Conservation (phyloP, 495 filamentous ascomycete genomes). For the Penicillium goetzii region DNA sequence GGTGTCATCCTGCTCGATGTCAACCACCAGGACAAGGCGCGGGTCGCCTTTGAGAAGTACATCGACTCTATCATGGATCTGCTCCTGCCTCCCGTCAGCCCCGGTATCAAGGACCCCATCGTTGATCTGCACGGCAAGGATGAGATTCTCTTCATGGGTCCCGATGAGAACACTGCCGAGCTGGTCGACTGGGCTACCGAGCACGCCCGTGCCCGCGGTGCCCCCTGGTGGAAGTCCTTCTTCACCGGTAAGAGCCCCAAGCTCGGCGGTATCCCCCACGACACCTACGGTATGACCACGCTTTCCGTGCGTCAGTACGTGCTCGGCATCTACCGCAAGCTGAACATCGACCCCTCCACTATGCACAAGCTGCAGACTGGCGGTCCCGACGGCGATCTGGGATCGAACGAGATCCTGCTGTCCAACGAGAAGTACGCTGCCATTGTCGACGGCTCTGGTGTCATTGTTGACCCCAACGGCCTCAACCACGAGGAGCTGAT, state of each 20-base stretch:
- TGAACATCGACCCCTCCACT: constrained; percentile 79
- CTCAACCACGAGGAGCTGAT: constrained; percentile 81
- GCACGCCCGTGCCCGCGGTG: constrained; percentile 84
- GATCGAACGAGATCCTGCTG: constrained; percentile 96
- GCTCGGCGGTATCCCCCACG: constrained; percentile 94
- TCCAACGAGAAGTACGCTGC: constrained; percentile 92
- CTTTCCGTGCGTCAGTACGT: constrained; percentile 95
- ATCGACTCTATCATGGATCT: constrained; percentile 98
- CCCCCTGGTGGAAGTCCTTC: constrained; percentile 99
- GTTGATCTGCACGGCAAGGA: constrained; percentile 92
- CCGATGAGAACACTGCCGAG: constrained; percentile 97
- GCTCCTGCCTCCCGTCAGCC: constrained; percentile 82
- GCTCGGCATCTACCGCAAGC: constrained; percentile 94
- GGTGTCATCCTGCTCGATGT: constrained; percentile 95
- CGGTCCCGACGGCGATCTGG: constrained; percentile 94
- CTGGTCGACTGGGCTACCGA: constrained; percentile 97
- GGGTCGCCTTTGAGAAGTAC: constrained; percentile 97
- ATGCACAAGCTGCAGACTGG: constrained; percentile 96
- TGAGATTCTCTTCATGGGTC: constrained; percentile 97
- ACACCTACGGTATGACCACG: constrained; percentile 96
- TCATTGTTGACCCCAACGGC: constrained; percentile 90
- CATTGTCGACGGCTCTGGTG: constrained; percentile 93
- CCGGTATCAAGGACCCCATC: constrained; percentile 98
- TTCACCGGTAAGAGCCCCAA: constrained; percentile 98
- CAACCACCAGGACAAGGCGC: constrained; percentile 87